Conservation (phyloP, 2,329 filamentous ascomycete species). For the Sporothrix pallida region DNA sequence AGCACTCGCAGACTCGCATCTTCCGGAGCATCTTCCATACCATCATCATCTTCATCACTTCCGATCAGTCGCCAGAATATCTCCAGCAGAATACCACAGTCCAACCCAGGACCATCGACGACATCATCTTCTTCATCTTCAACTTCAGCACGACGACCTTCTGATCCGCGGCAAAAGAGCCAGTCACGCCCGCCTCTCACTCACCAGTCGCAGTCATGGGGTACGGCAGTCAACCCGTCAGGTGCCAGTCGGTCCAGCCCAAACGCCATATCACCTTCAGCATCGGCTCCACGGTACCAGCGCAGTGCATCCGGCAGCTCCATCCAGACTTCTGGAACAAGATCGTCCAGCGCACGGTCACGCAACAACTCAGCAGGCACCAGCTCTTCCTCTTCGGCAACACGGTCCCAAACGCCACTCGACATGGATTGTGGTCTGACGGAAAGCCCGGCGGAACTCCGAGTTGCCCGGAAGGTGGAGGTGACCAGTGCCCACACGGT, state of each 20-base stretch:
- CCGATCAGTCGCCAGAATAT: neutral
- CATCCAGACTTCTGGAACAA: constrained; percentile 48
- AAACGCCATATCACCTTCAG: constrained; percentile 42
- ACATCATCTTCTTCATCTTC: neutral
- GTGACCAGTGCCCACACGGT: constrained; percentile 50
- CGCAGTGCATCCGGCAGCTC: constrained; percentile 3
- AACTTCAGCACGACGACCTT: constrained; percentile 29
- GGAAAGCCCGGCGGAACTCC: constrained; percentile 54
- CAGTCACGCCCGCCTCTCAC: constrained; percentile 47
- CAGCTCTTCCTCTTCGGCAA: constrained; percentile 52
- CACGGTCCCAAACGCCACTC: constrained; percentile 47
- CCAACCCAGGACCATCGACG: constrained; percentile 32
- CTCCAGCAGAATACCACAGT: constrained; percentile 47
- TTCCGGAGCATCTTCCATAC: neutral
- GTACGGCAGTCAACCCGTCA: constrained; percentile 45
- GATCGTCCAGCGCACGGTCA: constrained; percentile 54
- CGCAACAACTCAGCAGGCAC: constrained; percentile 48
- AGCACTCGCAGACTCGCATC: neutral
- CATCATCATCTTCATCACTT: neutral
- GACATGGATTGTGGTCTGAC: constrained; percentile 53
- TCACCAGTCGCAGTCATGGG: constrained; percentile 53
- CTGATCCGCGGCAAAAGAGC: constrained; percentile 24
- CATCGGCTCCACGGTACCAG: neutral
- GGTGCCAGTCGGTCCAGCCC: constrained; percentile 24
- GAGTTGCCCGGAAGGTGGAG: constrained; percentile 51